These are phyloP conservation scores for Gyromitra esculenta DNA, from an alignment of 2,329 filamentous ascomycete genomes.

Conservation along the genomic window DNA sequence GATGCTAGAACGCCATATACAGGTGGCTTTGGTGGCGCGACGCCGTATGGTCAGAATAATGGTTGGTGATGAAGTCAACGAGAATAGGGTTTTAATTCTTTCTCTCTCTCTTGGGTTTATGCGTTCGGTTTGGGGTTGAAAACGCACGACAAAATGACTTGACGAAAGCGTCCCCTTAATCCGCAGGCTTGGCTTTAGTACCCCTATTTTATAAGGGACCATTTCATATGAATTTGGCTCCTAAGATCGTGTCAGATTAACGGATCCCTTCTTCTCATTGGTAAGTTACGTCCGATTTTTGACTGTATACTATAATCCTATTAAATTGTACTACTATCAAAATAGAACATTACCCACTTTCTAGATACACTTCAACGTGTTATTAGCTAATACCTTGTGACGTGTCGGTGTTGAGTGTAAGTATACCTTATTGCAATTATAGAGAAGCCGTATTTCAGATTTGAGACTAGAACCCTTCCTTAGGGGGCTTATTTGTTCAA, in stretches of 20 bases:
- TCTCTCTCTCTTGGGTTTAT: conserved; percentile 16
- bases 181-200: neutral
- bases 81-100: neutral
- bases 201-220: neutral
- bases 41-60: conserved; percentile 52
- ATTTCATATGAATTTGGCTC: neutral
- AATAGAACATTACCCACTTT: neutral
- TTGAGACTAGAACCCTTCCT: neutral
- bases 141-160: conserved; percentile 25
- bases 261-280: neutral
- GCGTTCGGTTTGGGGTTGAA: conserved; percentile 25
- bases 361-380: neutral
- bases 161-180: neutral
- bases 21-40: conserved; percentile 51
- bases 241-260: neutral
- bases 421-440: neutral
- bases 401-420: neutral
- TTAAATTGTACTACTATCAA: conserved; percentile 21
- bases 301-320: conserved; percentile 36
- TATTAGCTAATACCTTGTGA: neutral
- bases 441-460: neutral
- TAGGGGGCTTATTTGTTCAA: no score
- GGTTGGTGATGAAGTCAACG: conserved; percentile 37
- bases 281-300: conserved; percentile 19
- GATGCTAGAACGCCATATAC: conserved; percentile 54